These are phyloP conservation scores for Amaranthus hypochondriacus DNA, from an alignment of 148 eudicot genomes.

Conservation along the genomic window DNA sequence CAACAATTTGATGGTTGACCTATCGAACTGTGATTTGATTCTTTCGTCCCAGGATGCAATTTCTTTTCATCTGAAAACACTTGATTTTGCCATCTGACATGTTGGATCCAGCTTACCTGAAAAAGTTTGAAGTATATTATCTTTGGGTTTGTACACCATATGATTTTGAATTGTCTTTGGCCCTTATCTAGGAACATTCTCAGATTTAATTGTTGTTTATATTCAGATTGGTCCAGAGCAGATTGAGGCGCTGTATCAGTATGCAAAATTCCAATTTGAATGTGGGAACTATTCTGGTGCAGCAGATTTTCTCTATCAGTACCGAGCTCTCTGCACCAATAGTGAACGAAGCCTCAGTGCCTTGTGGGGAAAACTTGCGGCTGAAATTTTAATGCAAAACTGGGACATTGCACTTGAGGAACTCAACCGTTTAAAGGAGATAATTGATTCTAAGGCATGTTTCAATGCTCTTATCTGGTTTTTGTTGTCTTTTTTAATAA, in stretches of 20 bases:
- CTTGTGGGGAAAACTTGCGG: slow-evolving; percentile 91
- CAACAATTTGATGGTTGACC: too few species aligned
- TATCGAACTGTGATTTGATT: too few species aligned
- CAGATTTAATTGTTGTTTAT: too few species aligned
- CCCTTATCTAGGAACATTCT: too few species aligned
- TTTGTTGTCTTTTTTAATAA: slow-evolving; percentile 23
- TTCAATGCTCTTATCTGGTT: background rate
- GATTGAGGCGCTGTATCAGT: slow-evolving; percentile 92
- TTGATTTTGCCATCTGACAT: too few species aligned
- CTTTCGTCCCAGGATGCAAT: too few species aligned
- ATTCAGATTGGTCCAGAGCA: slow-evolving; percentile 89
- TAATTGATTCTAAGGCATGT: slow-evolving; percentile 69
- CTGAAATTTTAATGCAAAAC: slow-evolving; percentile 93
- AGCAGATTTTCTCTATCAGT: slow-evolving; percentile 86
- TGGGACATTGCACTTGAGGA: slow-evolving; percentile 89
- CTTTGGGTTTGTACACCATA: too few species aligned
- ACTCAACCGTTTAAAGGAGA: slow-evolving; percentile 74
- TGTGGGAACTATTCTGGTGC: slow-evolving; percentile 99
- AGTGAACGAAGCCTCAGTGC: slow-evolving; percentile 84
- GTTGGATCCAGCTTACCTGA: too few species aligned
- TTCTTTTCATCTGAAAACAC: too few species aligned
- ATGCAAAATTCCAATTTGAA: slow-evolving; percentile 92
- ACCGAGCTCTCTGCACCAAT: slow-evolving; percentile 70
- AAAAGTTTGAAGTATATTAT: too few species aligned
- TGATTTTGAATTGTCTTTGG: too few species aligned